phyloP scores from a whole-genome alignment of 2,329 filamentous ascomycete species.

The Gyromitra esculenta region DNA sequence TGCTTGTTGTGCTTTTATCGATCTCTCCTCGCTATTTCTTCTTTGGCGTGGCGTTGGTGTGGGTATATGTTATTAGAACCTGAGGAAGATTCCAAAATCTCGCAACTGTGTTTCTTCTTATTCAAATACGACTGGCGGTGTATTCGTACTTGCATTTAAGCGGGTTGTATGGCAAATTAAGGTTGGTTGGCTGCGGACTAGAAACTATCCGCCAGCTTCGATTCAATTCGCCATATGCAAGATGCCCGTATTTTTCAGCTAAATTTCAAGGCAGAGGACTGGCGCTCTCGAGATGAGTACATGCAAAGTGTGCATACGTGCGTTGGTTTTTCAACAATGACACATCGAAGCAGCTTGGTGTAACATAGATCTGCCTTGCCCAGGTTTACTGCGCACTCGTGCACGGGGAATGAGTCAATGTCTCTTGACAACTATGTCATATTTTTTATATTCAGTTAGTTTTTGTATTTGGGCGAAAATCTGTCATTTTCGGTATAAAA shows the following conservation, averaged over 20 bases:
- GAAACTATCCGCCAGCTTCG: background rate
- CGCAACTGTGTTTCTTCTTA: constrained; percentile 9
- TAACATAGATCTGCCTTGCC: constrained; percentile 5
- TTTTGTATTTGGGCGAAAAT: background rate
- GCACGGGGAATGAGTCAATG: constrained; percentile 24
- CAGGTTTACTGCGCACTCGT: background rate
- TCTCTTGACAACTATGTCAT: background rate
- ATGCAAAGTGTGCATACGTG: background rate
- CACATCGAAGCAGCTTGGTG: constrained; percentile 1
- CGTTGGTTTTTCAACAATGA: background rate
- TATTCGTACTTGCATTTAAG: constrained; percentile 10
- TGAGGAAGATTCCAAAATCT: background rate
- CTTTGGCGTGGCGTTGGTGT: background rate
- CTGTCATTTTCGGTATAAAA: no score
- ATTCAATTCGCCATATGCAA: background rate
- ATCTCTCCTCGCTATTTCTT: constrained; percentile 9
- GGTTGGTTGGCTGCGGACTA: background rate
- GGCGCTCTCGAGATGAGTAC: constrained; percentile 4
- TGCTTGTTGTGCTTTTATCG: background rate
- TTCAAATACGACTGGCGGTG: constrained; percentile 2
- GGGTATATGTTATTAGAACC: background rate
- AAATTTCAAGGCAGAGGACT: background rate
- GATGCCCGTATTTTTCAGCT: background rate
- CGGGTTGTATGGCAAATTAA: background rate
- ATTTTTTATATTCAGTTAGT: background rate